Evolutionary conservation across 305 asterid species (phyloP).

Genomic region (Solanum hybrid): DNA sequence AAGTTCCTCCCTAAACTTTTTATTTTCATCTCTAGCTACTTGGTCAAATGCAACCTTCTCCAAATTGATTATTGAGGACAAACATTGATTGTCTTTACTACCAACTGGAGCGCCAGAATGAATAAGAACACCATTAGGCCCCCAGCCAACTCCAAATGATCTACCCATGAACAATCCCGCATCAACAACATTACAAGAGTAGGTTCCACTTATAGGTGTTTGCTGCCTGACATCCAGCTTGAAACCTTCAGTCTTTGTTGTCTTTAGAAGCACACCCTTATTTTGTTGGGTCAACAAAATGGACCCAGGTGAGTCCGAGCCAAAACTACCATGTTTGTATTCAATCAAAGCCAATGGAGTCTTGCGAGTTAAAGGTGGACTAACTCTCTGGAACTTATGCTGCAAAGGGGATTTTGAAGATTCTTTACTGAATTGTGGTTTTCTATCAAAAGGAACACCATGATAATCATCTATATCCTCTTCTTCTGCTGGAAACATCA

Average conservation of each 20-base stretch:
- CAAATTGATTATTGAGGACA: slow-evolving; percentile 48
- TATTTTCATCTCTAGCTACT: slow-evolving; percentile 61
- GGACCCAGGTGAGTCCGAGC: slow-evolving; percentile 53
- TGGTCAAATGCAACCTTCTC: slow-evolving; percentile 76
- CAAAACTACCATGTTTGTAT: slow-evolving; percentile 60
- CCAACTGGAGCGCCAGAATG: slow-evolving; percentile 90
- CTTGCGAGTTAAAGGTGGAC: slow-evolving; percentile 51
- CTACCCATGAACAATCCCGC: slow-evolving; percentile 96
- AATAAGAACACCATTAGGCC: slow-evolving; percentile 84
- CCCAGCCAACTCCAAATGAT: slow-evolving; percentile 98
- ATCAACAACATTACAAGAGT: slow-evolving; percentile 65
- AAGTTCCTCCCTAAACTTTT: slow-evolving; percentile 55
- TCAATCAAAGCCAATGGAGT: slow-evolving; percentile 82
- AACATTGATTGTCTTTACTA: slow-evolving; percentile 27
- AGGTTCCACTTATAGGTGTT: slow-evolving; percentile 56
- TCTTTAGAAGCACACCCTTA: slow-evolving; percentile 44
- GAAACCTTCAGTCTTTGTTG: slow-evolving; percentile 60
- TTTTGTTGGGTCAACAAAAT: slow-evolving; percentile 72
- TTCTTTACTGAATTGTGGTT: slow-evolving; percentile 39
- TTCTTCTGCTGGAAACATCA: slow-evolving; percentile 60
- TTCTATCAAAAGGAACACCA: slow-evolving; percentile 30
- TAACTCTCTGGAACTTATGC: slow-evolving; percentile 26
- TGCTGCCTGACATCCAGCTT: slow-evolving; percentile 47
- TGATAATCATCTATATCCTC: slow-evolving; percentile 44
- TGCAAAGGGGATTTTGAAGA: slow-evolving; percentile 49